Evolutionary conservation across 228 moss, liverwort and hornwort species (phyloP), one percentile per base, ranked within the genome.

Genomic region (Sphagnum magellanicum): DNA sequence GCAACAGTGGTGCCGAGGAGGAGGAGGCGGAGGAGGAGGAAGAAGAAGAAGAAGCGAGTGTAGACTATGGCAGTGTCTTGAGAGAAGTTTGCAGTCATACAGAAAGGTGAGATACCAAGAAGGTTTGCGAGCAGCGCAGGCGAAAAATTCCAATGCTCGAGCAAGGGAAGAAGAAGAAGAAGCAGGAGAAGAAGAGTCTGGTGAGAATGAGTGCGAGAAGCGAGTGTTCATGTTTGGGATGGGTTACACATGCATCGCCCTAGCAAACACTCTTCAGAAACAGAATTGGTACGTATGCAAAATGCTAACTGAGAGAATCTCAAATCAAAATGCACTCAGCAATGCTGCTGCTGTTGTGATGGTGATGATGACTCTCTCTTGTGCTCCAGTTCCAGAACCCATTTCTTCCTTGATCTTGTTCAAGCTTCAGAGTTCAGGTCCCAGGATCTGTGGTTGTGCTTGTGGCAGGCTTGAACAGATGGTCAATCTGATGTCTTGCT

Each of bases 211-310:
- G 14, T 58, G 10, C 10, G 67, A 66, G 6, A 75, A 73, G 65
- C 82, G 76, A 68, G 66, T 88, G 46, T 97, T 97, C 69, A 78
- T 93, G 10, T 97, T 97, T n/a, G 97, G 97, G 68, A 80, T 93
- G 76, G 97, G 97, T 4, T 97, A 88, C 75, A 82, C 88, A 5
- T 81, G 83, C 15, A 75, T 74, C 74, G 85, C 87, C 5, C 78
- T 93, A 52, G 91, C 89, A 51, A 74, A 63, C 17, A 69, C 66
- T 50, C 71, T 97, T 74, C 71, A 78, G 74, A 81, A 73, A 50
- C 76, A 76, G 8, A 84, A 87, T 17, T 93, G 97, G 93, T 77
- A 75, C 69, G 79, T 76, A 47, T 63, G 32, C 32, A 32, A 32
- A 32, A 32, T 32, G 3, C 32, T 32, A 32, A 32, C 32, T 32